Evolutionary conservation across 2,329 filamentous ascomycete species (phyloP), one percentile per base, ranked within the genome.

Genomic region (Immersiporthe knoxdaviesiana): DNA sequence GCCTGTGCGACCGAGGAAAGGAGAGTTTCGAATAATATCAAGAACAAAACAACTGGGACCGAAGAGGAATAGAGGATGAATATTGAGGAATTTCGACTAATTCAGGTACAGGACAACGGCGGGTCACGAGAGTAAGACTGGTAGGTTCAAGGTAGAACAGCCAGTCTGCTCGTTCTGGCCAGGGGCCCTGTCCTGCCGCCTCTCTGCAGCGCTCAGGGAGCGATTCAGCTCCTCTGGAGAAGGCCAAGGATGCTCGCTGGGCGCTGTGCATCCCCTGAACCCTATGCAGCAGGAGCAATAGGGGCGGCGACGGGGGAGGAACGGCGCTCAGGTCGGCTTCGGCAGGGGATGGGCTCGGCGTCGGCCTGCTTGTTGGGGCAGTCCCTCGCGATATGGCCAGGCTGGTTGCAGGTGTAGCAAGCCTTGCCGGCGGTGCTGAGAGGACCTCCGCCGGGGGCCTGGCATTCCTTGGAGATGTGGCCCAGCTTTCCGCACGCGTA

Each of bases 371-470:
- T 90, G 88, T 94, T 81, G 70, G 94, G 92, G 85, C 96, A 97
- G 76, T 98, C 95, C 72, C 95, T 92, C 70, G 93, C 97, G 81
- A 98, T 98, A 83, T 98, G 95, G 66, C 96, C 96, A 69, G 94
- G 90, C 84, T 97, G 92, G 74, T 95, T 93, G 79, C 96, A 99
- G 81, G 94, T 92, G 85, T 99, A 99, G 89, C 96, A 99, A 73
- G 94, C 97, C 90, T 98, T 99, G 78, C 95, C 95, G 72, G 93
- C 93, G 73, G 93, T 97, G 88, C 96, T 97, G 74, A 98, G 87
- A 61, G 95, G 94, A 32, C 96, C 96, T 68, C 96, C 96, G 81
- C 98, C 98, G 73, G 96, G 95, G 72, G 95, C 93, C 61, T 94
- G 97, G 87, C 96, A 99, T 82, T 99, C 96, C 76, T 87, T 85